Percentiles rank a stretch among this genome's conserved stretches.
Evolutionary conservation across 2,329 filamentous ascomycete species (phyloP).

Genomic region (Penicillium sclerotiorum): DNA sequence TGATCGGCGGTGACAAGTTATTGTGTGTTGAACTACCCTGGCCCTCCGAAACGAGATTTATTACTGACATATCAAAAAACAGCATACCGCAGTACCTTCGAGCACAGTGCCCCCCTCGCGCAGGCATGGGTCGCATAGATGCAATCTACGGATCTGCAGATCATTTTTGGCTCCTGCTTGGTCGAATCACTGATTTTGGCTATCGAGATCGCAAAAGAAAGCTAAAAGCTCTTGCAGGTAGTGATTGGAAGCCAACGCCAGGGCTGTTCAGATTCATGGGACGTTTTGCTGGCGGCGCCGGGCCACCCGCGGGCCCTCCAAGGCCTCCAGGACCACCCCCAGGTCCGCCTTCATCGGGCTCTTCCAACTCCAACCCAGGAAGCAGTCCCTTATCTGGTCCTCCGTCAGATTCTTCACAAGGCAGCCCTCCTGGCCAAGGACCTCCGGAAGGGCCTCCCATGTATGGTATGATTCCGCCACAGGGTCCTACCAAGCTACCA

Average conservation of each 20-base stretch:
- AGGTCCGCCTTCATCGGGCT: slow-evolving; percentile 5
- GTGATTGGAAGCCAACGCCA: slow-evolving; percentile 58
- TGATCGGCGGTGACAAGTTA: slow-evolving; percentile 80
- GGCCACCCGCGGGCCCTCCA: slow-evolving; percentile 8
- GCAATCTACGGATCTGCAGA: slow-evolving; percentile 88
- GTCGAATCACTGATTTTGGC: slow-evolving; percentile 76
- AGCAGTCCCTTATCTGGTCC: slow-evolving; percentile 5
- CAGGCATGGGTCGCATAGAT: slow-evolving; percentile 73
- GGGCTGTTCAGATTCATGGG: slow-evolving; percentile 48
- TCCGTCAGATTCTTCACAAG: slow-evolving; percentile 16
- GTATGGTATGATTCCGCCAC: slow-evolving; percentile 53
- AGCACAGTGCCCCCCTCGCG: slow-evolving; percentile 85
- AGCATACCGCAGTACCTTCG: slow-evolving; percentile 80
- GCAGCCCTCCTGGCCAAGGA: slow-evolving; percentile 9
- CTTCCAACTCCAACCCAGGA: slow-evolving; percentile 1
- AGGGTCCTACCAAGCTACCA: slow-evolving; percentile 47
- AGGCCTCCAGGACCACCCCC: slow-evolving; percentile 1
- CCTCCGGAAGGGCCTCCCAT: slow-evolving; percentile 39
- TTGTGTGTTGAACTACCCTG: slow-evolving; percentile 64
- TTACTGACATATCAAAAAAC: slow-evolving; percentile 26
- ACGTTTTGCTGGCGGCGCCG: slow-evolving; percentile 27
- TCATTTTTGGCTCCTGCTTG: slow-evolving; percentile 80
- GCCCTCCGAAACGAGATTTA: too few relatives aligned
- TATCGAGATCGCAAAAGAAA: slow-evolving; percentile 79
- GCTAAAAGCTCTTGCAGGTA: slow-evolving; percentile 64